Conservation (phyloP, 139 green algal genomes). For the Micromonas commoda region DNA sequence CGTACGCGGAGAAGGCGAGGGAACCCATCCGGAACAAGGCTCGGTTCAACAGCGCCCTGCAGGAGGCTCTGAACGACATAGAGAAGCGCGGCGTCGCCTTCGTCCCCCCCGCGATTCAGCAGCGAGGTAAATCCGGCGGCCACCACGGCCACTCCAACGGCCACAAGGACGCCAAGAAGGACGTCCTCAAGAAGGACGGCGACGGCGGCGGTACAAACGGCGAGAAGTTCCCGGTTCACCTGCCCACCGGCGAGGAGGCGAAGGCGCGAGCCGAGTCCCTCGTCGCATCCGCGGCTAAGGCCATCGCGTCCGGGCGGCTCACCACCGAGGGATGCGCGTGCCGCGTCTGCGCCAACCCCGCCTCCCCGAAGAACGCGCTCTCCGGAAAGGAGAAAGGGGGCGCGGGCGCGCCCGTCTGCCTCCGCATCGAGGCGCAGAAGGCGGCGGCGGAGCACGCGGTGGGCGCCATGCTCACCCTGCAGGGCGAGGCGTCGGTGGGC, state of each 20-base stretch:
- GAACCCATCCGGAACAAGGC: constrained; percentile 6
- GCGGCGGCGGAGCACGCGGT: background rate
- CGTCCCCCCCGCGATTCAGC: background rate
- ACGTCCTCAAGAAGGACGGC: background rate
- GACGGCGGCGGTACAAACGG: background rate
- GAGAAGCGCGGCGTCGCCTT: background rate
- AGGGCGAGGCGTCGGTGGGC: background rate
- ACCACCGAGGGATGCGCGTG: background rate
- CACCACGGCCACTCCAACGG: background rate
- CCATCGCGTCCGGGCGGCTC: background rate
- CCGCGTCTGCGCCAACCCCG: background rate
- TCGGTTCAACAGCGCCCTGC: constrained; percentile 8
- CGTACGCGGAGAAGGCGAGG: background rate
- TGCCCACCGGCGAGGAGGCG: background rate
- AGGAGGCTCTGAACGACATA: background rate
- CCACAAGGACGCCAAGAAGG: background rate
- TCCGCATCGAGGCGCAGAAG: background rate
- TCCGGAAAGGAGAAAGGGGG: background rate
- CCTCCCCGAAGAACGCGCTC: too few species aligned
- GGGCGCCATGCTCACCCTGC: constrained; percentile 14
- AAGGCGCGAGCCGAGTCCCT: background rate
- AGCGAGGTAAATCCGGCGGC: background rate
- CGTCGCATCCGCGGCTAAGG: too few species aligned
- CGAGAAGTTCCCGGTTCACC: background rate
- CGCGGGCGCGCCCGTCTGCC: background rate